Evolutionary conservation across 257 asterid species (phyloP).

Genomic region (Gentiana macrophylla): DNA sequence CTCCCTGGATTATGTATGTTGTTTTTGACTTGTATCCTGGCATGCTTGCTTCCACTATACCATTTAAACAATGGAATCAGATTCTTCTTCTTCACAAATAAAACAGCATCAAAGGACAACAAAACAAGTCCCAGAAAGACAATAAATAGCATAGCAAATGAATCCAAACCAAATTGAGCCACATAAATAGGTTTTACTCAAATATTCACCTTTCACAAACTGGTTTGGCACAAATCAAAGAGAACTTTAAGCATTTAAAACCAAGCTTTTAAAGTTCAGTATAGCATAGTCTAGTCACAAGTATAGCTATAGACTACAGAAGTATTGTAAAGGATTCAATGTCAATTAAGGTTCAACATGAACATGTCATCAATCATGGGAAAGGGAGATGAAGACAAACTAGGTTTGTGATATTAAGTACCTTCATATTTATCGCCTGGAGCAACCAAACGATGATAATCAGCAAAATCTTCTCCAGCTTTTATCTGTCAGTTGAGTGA

Average conservation of each 20-base stretch:
- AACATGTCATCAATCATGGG: background rate
- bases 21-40: slow-evolving; percentile 59
- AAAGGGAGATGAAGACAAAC: too few relatives aligned
- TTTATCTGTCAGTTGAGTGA: slow-evolving; percentile 28
- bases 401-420: slow-evolving; percentile 10
- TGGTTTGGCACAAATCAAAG: too few relatives aligned
- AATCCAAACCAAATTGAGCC: too few relatives aligned
- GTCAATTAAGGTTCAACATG: background rate
- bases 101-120: background rate
- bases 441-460: slow-evolving; percentile 67
- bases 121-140: too few relatives aligned
- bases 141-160: too few relatives aligned
- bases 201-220: too few relatives aligned
- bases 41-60: slow-evolving; percentile 54
- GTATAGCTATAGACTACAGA: too few relatives aligned
- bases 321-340: too few relatives aligned
- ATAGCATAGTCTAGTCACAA: too few relatives aligned
- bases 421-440: slow-evolving; percentile 71
- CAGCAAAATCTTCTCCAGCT: slow-evolving; percentile 46
- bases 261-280: too few relatives aligned
- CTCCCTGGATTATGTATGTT: slow-evolving; percentile 41
- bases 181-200: too few relatives aligned
- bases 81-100: slow-evolving; percentile 3
- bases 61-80: background rate
- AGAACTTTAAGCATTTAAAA: too few relatives aligned